Conservation (phyloP, 345 rosid genomes). For the Sisymbrium altissimum region DNA sequence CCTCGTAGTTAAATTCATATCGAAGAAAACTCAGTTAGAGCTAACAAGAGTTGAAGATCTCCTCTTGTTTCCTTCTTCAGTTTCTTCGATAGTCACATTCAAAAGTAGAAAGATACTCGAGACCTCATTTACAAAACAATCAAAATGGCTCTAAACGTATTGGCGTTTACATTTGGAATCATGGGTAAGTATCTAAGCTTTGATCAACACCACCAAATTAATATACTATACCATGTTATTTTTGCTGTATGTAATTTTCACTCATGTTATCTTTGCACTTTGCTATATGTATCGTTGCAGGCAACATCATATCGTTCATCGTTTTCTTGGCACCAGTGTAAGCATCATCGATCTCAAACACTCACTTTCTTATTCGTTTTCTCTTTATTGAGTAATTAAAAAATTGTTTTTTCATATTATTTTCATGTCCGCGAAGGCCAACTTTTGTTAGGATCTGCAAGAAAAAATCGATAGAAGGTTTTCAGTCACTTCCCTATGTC, state of each 20-base stretch:
- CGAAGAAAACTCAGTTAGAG: constrained; percentile 16
- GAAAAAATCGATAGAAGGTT: constrained; percentile 72
- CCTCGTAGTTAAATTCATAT: constrained; percentile 18
- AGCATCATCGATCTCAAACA: constrained; percentile 31
- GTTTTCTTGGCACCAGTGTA: constrained; percentile 70
- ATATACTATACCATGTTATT: not conserved
- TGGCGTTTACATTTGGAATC: constrained; percentile 35
- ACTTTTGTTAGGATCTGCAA: constrained; percentile 55
- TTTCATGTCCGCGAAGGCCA: constrained; percentile 42
- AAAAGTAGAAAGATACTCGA: not conserved
- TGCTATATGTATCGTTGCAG: constrained; percentile 27
- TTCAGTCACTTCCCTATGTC: constrained; percentile 64
- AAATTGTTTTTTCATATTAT: not conserved
- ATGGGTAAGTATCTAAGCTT: constrained; percentile 27
- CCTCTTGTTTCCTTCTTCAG: not conserved
- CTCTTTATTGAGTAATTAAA: not conserved
- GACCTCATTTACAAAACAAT: not conserved
- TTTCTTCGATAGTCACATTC: not conserved
- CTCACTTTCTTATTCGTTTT: not conserved
- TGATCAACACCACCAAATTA: not conserved
- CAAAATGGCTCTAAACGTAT: constrained; percentile 18
- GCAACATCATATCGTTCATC: constrained; percentile 61
- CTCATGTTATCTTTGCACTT: not conserved
- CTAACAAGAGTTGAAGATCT: constrained; percentile 1
- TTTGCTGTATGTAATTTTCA: not conserved